Conservation (phyloP, 73 alveolate species). For the Blepharisma japonicum region DNA sequence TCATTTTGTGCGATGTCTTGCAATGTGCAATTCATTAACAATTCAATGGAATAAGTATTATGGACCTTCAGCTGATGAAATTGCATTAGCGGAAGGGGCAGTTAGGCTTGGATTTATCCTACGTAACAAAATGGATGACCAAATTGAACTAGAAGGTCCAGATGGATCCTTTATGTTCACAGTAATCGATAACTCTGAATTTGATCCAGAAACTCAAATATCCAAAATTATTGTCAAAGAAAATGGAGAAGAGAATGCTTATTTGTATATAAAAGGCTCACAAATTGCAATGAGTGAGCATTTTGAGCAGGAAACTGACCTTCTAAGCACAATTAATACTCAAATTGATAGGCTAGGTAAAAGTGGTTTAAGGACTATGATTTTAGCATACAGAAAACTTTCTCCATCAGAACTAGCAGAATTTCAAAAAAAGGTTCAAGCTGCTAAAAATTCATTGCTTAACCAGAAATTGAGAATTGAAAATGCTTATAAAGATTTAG, state of each 20-base stretch:
- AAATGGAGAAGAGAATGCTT: slow-evolving; percentile 5
- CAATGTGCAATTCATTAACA: background rate
- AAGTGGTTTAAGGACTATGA: slow-evolving; percentile 20
- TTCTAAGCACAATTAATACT: background rate
- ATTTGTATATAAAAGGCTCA: slow-evolving; percentile 3
- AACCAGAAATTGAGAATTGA: slow-evolving; percentile 10
- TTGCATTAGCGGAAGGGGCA: background rate
- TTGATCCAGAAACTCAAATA: background rate
- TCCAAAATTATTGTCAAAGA: background rate
- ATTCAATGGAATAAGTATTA: background rate
- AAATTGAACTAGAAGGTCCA: background rate
- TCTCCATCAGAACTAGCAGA: background rate
- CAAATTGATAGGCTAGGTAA: background rate
- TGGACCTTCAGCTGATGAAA: slow-evolving; percentile 14
- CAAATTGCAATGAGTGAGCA: background rate
- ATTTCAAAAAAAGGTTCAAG: background rate
- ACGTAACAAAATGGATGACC: background rate
- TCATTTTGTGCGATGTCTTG: background rate
- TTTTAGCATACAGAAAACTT: slow-evolving; percentile 19
- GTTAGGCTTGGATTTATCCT: background rate
- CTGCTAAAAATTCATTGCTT: background rate
- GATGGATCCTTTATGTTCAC: background rate
- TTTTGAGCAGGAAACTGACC: background rate
- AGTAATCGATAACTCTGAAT: background rate
- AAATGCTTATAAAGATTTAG: slow-evolving; percentile 4